phyloP scores from a whole-genome alignment of 2,329 filamentous ascomycete species.

The Magnaporthiopsis poae region DNA sequence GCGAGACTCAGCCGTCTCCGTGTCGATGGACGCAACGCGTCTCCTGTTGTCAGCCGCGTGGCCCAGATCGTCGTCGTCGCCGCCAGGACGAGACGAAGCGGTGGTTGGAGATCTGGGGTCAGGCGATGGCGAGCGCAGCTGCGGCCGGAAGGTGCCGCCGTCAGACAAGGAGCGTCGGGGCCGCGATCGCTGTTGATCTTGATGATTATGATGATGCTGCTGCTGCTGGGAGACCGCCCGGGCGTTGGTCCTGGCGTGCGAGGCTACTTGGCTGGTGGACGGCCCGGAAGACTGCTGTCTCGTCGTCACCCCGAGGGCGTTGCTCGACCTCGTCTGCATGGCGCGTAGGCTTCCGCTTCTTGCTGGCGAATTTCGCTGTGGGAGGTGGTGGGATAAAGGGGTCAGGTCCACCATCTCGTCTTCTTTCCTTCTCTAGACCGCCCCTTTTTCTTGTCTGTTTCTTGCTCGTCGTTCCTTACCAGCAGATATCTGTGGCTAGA shows the following conservation, averaged over 20 bases:
- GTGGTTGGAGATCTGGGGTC: background rate
- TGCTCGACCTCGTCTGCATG: slow-evolving; percentile 5
- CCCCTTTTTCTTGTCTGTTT: background rate
- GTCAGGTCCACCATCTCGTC: background rate
- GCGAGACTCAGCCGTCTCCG: background rate
- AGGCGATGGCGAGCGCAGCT: background rate
- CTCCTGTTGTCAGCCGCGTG: background rate
- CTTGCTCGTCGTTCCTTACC: background rate
- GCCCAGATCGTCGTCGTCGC: background rate
- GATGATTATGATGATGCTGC: slow-evolving; percentile 10
- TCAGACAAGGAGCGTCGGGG: background rate
- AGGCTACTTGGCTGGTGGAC: background rate
- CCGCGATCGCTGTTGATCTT: background rate
- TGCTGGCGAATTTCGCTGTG: background rate
- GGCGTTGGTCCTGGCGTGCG: background rate
- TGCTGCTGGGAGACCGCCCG: slow-evolving; percentile 10
- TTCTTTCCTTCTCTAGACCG: background rate
- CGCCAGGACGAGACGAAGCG: too few species aligned
- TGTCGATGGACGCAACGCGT: background rate
- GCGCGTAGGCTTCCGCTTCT: background rate
- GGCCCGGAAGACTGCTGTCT: background rate
- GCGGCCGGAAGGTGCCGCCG: too few species aligned
- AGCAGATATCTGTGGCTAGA: background rate
- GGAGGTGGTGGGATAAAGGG: slow-evolving; percentile 2
- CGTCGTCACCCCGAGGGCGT: background rate